Percentiles rank a stretch among this genome's conserved stretches.
Evolutionary conservation across 495 filamentous ascomycete species (phyloP).

Genomic region (Thermochaetoides thermophila): DNA sequence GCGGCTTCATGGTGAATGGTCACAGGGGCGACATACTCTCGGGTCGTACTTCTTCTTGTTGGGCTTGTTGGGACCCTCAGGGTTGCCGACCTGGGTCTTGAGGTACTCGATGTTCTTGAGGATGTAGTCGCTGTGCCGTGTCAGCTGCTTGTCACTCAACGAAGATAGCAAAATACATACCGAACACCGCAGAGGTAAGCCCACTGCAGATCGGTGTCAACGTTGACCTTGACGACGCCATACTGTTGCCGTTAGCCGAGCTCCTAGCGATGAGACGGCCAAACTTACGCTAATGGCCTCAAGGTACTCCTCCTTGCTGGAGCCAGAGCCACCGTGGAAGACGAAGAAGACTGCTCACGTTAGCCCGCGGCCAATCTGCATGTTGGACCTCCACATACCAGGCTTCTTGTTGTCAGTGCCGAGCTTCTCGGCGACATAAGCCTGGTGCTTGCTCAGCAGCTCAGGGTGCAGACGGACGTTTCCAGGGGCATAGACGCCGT

Average conservation of each 20-base stretch:
- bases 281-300: constrained; percentile 60
- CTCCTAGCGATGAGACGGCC: background rate
- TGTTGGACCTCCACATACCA: background rate
- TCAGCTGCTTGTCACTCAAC: constrained; percentile 1
- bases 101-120: constrained; percentile 92
- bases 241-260: constrained; percentile 15
- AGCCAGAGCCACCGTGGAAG: constrained; percentile 96
- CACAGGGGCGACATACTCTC: constrained; percentile 17
- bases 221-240: constrained; percentile 95
- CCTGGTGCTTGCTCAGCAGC: constrained; percentile 88
- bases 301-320: constrained; percentile 71
- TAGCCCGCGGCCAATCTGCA: background rate
- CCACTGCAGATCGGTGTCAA: constrained; percentile 75
- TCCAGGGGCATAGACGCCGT: constrained; percentile 98
- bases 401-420: constrained; percentile 60
- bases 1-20: no score
- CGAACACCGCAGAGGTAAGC: constrained; percentile 83
- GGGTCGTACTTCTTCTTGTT: constrained; percentile 98
- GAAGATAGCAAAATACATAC: constrained; percentile 1
- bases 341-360: constrained; percentile 64
- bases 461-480: constrained; percentile 94
- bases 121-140: constrained; percentile 57
- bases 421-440: constrained; percentile 64
- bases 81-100: constrained; percentile 74
- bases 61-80: constrained; percentile 87